Evolutionary conservation across 2,329 filamentous ascomycete species (phyloP), one percentile per base, ranked within the genome.

Genomic region (Colletotrichum shisoi): DNA sequence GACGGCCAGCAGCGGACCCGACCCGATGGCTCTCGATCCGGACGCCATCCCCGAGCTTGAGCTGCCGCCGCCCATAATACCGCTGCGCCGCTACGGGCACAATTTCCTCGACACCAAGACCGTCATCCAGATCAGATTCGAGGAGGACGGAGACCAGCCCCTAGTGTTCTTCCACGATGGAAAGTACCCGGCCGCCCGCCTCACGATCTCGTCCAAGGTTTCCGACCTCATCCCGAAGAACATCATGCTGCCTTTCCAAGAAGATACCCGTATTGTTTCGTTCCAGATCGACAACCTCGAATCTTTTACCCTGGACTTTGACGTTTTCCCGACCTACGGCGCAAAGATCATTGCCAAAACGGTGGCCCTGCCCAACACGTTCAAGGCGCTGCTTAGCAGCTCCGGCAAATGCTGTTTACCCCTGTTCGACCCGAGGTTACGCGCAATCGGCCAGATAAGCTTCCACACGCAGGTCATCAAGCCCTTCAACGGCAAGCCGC

Each of bases 21-120:
- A 84, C 65, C 83, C 86, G 17, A 89, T 92, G 83, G 85, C 87
- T 12, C 82, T 91, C 68, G 93, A 97, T 73, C 87, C 87, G 0
- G 94, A 98, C 78, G 92, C 91, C 1, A 99, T 99, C 63, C 95
- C 95, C 2, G 88, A 93, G 70, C 88, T 99, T 39, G 94, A 94
- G 71, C 84, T 99, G 13, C 95, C 95, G 24, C 95, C 95, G 21
- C 95, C 95, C 0, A 98, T 99, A 71, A 97, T 99, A 71, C 95
- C 95, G 0, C 84, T 98, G 54, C 88, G 95, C 71, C 87, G 95
- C 73, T 99, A 99, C 73, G 95, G 95, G 17, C 95, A 99, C 81
- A 99, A 98, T 78, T 99, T 99, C 83, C 84, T 99, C 42, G 95
- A 99, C 75, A 97, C 93, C 37, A 99, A 98, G 81, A 96, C 94